Percentiles rank a stretch among this genome's conserved stretches.
Conservation (phyloP, 1,139 yeast species). For the Suhomyces panamericanus region DNA sequence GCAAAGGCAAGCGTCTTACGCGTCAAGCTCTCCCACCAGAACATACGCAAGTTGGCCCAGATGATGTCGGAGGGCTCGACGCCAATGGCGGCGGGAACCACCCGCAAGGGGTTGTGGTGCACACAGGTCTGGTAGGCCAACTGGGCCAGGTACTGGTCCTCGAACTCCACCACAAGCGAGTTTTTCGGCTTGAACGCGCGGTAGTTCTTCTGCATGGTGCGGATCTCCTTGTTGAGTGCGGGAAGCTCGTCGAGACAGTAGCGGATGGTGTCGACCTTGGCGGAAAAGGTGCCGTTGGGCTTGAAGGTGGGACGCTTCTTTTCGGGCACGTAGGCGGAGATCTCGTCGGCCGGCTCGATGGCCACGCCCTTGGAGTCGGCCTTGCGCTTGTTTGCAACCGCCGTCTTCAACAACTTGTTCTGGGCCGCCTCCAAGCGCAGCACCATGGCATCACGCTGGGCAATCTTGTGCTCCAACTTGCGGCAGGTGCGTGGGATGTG, state of each 20-base stretch:
- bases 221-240: conserved; percentile 55
- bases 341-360: conserved; percentile 50
- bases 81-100: conserved; percentile 53
- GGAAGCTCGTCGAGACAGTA: conserved; percentile 58
- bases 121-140: conserved; percentile 61
- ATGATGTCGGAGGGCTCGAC: conserved; percentile 60
- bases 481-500: conserved; percentile 72
- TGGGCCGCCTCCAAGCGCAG: conserved; percentile 69
- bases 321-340: conserved; percentile 67
- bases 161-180: conserved; percentile 69
- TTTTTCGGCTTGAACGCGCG: conserved; percentile 48
- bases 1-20: conserved; percentile 60
- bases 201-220: conserved; percentile 48
- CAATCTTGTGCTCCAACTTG: conserved; percentile 56
- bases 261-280: conserved; percentile 62
- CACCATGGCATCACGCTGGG: conserved; percentile 63
- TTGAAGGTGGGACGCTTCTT: conserved; percentile 77
- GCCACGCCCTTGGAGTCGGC: conserved; percentile 58
- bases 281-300: conserved; percentile 51
- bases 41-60: conserved; percentile 72
- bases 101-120: conserved; percentile 55
- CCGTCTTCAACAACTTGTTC: conserved; percentile 55
- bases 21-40: conserved; percentile 79
- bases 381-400: conserved; percentile 63
- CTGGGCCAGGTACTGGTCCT: conserved; percentile 69